Conservation (phyloP, 2,329 filamentous ascomycete genomes). For the Colletotrichum costaricense region DNA sequence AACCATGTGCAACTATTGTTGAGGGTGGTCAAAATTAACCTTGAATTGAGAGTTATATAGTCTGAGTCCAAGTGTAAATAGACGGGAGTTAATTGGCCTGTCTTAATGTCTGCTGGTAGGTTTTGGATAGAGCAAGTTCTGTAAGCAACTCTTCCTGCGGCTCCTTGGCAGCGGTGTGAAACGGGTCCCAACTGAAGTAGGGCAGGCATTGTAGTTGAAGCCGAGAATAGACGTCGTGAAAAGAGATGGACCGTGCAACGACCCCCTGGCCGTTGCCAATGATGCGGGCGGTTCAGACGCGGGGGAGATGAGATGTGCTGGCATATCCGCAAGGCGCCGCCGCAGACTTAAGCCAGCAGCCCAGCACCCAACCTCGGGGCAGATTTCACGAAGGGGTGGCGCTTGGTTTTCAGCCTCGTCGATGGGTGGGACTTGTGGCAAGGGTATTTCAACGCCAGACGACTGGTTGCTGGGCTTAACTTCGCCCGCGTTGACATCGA, state of each 20-base stretch:
- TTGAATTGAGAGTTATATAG: neutral
- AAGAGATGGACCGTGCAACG: constrained; percentile 24
- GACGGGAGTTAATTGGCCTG: neutral
- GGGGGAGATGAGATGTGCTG: constrained; percentile 14
- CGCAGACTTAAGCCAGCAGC: neutral
- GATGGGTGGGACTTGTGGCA: constrained; percentile 9
- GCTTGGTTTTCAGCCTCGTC: constrained; percentile 24
- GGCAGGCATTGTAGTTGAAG: no score
- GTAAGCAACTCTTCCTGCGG: neutral
- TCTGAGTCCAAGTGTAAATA: neutral
- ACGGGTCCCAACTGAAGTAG: neutral
- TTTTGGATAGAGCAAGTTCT: neutral
- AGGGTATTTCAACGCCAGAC: neutral
- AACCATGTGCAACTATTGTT: no score
- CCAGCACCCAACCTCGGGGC: neutral
- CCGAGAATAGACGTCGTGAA: neutral
- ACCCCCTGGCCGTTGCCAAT: neutral
- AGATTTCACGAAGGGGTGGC: neutral
- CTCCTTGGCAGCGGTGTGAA: neutral
- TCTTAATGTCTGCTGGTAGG: neutral
- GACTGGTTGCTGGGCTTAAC: neutral
- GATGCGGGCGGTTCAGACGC: neutral
- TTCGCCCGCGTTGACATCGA: neutral
- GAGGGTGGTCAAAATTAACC: neutral
- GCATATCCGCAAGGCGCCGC: neutral